A percentile compares a stretch with the other conserved stretches of the same genome.
Conservation (phyloP, 768 basidiomycete species). For the Rhizopogon salebrosus region DNA sequence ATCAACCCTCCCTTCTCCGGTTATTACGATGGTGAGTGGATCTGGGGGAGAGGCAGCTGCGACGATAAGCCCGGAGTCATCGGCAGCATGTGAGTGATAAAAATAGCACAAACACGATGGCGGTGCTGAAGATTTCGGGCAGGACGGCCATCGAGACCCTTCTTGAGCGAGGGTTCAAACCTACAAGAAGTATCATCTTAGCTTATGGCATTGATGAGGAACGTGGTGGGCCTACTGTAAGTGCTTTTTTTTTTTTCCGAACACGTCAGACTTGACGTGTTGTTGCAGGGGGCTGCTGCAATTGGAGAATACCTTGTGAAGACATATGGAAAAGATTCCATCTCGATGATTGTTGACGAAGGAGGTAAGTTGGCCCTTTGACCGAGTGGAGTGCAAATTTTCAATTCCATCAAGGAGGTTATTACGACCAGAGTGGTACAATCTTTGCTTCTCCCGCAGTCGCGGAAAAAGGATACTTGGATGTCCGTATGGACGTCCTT, state of each 20-base stretch:
- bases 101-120: not conserved
- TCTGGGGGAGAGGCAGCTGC: conserved; percentile 44
- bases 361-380: conserved; percentile 31
- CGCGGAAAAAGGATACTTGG: conserved; percentile 40
- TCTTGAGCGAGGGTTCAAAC: conserved; percentile 23
- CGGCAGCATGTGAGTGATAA: conserved; percentile 26
- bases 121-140: not conserved
- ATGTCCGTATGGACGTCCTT: conserved; percentile 36
- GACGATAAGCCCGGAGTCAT: conserved; percentile 40
- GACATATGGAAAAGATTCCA: conserved; percentile 43
- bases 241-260: not conserved
- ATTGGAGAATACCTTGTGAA: conserved; percentile 37
- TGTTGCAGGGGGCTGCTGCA: conserved; percentile 34
- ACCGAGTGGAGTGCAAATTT: not conserved
- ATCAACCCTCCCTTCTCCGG: conserved; percentile 47
- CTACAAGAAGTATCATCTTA: conserved; percentile 26
- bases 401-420: conserved; percentile 20
- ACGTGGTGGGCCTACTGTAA: conserved; percentile 33
- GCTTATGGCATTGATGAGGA: conserved; percentile 44
- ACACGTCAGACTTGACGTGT: not conserved
- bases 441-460: conserved; percentile 28
- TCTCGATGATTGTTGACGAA: conserved; percentile 58
- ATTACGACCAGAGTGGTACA: conserved; percentile 20
- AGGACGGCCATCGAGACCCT: conserved; percentile 25
- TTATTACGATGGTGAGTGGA: conserved; percentile 36